Conservation (phyloP, 2,329 filamentous ascomycete genomes). For the Fusarium citri region DNA sequence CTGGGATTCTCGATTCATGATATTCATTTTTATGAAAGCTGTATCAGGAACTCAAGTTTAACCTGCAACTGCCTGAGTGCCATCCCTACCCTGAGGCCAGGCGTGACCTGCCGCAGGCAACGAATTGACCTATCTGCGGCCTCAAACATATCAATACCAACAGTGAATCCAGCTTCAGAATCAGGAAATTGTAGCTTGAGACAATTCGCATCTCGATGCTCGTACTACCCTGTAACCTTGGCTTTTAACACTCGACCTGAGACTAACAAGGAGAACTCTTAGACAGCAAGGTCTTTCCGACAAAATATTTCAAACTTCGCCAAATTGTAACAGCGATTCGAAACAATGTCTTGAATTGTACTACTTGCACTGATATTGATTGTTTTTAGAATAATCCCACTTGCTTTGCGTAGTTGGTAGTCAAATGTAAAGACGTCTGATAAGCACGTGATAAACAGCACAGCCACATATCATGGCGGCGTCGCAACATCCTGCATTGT, state of each 20-base stretch:
- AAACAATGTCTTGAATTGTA: constrained; percentile 13
- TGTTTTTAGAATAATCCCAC: neutral
- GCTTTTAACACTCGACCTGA: constrained; percentile 14
- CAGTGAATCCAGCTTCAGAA: neutral
- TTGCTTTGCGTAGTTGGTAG: neutral
- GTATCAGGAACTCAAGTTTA: neutral
- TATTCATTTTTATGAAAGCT: neutral
- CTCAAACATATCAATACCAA: neutral
- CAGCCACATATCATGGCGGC: constrained; percentile 2
- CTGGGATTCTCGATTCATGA: neutral
- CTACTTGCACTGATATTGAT: neutral
- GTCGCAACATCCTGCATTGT: constrained; percentile 9
- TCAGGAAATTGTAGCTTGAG: constrained; percentile 26
- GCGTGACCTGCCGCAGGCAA: no score
- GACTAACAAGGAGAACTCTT: constrained; percentile 10
- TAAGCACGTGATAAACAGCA: constrained; percentile 26
- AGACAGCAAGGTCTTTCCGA: neutral
- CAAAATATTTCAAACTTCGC: neutral
- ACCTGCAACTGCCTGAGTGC: neutral
- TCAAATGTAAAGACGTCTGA: neutral
- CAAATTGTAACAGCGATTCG: neutral
- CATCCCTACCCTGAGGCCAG: neutral
- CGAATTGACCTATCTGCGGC: neutral
- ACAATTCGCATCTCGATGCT: constrained; percentile 12
- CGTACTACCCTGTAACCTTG: constrained; percentile 16